Evolutionary conservation across 192 early-diverging fungal genomes (phyloP).

Genomic region (Pilaira anomala): DNA sequence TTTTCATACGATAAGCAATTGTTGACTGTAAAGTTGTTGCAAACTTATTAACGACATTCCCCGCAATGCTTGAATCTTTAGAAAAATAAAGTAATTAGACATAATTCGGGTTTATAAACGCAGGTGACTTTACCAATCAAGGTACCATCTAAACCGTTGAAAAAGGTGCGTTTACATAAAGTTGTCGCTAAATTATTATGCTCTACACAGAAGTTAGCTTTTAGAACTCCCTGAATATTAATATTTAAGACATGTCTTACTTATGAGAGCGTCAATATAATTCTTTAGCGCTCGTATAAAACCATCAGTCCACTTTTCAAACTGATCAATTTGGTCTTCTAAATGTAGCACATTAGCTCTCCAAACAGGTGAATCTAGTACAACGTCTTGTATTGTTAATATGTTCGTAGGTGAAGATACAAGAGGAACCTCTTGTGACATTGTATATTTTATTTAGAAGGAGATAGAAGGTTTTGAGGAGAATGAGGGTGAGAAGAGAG

Average conservation of each 20-base stretch:
- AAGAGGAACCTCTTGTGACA: constrained; percentile 6
- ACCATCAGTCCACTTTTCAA: constrained; percentile 51
- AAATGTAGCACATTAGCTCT: constrained; percentile 50
- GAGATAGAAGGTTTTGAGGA: too few relatives aligned
- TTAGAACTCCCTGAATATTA: neutral
- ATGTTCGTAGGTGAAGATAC: constrained; percentile 27
- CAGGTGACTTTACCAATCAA: constrained; percentile 38
- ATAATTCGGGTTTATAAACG: too few relatives aligned
- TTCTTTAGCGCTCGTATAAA: constrained; percentile 35
- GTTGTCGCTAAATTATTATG: constrained; percentile 30
- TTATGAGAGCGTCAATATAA: constrained; percentile 38
- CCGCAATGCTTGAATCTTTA: constrained; percentile 29
- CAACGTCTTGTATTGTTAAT: constrained; percentile 48
- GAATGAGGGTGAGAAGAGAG: too few relatives aligned
- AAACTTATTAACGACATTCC: constrained; percentile 41
- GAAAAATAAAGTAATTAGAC: neutral
- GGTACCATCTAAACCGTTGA: constrained; percentile 19
- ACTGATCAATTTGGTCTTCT: constrained; percentile 56
- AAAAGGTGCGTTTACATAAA: constrained; percentile 25
- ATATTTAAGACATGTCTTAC: constrained; percentile 22
- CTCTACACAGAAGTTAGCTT: constrained; percentile 18
- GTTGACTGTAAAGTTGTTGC: constrained; percentile 44
- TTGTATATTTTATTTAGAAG: too few relatives aligned
- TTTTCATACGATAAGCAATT: constrained; percentile 44
- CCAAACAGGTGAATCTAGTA: constrained; percentile 53